phyloP scores from a whole-genome alignment of 2,329 filamentous ascomycete species.

The Celoporthe dispersa region DNA sequence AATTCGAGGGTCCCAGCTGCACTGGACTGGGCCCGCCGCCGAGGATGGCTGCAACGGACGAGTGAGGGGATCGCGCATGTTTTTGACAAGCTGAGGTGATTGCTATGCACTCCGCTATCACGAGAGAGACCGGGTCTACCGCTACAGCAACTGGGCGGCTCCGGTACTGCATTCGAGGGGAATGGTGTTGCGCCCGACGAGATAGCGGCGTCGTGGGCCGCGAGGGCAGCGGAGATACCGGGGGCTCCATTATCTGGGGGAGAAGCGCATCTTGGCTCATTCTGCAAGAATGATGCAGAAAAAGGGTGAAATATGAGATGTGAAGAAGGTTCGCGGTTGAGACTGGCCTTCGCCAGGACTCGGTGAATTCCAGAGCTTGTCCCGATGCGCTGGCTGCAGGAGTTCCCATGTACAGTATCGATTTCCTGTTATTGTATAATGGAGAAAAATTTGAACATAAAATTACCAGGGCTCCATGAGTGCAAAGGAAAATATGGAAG shows the following conservation, averaged over 20 bases:
- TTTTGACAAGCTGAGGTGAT: conserved; percentile 99
- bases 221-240: conserved; percentile 31
- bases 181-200: conserved; percentile 34
- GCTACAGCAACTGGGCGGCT: conserved; percentile 74
- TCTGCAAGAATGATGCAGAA: conserved; percentile 17
- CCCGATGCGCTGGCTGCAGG: not conserved
- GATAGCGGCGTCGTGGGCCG: conserved; percentile 36
- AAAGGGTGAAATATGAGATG: conserved; percentile 2
- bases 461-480: not conserved
- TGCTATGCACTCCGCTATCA: conserved; percentile 98
- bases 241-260: conserved; percentile 34
- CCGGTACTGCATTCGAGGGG: conserved; percentile 60
- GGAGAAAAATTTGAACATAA: not conserved
- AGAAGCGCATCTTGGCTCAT: conserved; percentile 34
- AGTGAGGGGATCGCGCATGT: conserved; percentile 93
- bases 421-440: not conserved
- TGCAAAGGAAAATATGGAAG: not conserved
- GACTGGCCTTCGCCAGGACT: conserved; percentile 9
- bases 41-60: conserved; percentile 92
- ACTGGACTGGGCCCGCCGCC: conserved; percentile 71
- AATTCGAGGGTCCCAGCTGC: conserved; percentile 55
- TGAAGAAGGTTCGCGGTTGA: conserved; percentile 9
- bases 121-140: conserved; percentile 86
- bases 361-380: conserved; percentile 13
- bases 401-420: not conserved